Evolutionary conservation across 345 rosid genomes (phyloP).

Genomic region (Euphorbia tirucalli): DNA sequence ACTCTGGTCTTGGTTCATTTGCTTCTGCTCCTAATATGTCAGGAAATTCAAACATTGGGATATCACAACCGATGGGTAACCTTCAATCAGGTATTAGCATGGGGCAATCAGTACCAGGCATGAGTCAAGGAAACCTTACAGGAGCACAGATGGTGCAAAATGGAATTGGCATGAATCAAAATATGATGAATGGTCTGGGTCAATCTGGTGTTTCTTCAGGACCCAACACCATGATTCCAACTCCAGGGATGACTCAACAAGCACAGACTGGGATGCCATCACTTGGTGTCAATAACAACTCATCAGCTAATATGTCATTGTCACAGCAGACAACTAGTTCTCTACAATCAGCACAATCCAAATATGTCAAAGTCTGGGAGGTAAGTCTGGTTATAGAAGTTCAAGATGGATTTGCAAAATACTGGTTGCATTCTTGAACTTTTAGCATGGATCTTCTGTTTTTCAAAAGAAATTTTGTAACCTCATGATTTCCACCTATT

Average conservation of each 20-base stretch:
- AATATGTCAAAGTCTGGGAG: slow-evolving; percentile 97
- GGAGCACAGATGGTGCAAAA: slow-evolving; percentile 76
- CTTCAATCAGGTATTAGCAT: slow-evolving; percentile 50
- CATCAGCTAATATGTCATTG: slow-evolving; percentile 65
- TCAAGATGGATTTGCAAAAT: slow-evolving; percentile 13
- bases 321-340: slow-evolving; percentile 70
- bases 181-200: slow-evolving; percentile 67
- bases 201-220: slow-evolving; percentile 69
- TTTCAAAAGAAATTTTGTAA: background rate
- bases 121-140: slow-evolving; percentile 81
- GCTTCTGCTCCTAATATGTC: slow-evolving; percentile 57
- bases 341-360: slow-evolving; percentile 68
- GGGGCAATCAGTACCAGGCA: slow-evolving; percentile 53
- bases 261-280: slow-evolving; percentile 64
- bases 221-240: slow-evolving; percentile 75
- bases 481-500: background rate
- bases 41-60: slow-evolving; percentile 66
- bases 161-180: slow-evolving; percentile 76
- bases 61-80: slow-evolving; percentile 64
- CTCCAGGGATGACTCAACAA: slow-evolving; percentile 86
- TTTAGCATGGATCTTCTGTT: background rate
- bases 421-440: background rate
- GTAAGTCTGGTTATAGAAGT: slow-evolving; percentile 37
- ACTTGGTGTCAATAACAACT: slow-evolving; percentile 53
- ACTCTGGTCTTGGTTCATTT: slow-evolving; percentile 51